Evolutionary conservation across 352 stramenopile species (phyloP).

Genomic region (Phytophthora vignae): DNA sequence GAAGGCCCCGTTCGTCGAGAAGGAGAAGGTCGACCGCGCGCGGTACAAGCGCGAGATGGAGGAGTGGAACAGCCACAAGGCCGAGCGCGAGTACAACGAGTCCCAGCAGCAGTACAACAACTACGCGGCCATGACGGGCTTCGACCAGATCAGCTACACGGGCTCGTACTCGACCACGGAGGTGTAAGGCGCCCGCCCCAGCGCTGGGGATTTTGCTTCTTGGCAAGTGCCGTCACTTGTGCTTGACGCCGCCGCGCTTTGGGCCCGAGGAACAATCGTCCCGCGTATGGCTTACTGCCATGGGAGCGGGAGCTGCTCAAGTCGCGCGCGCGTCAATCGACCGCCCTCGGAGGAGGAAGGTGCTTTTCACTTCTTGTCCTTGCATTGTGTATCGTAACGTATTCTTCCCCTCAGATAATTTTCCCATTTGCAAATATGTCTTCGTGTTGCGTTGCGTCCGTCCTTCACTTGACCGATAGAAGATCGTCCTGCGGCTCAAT

Average conservation of each 20-base stretch:
- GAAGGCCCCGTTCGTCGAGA: conserved; percentile 92
- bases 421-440: no score
- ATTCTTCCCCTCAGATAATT: conserved; percentile 36
- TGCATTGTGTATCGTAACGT: conserved; percentile 46
- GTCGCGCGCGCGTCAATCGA: conserved; percentile 3
- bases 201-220: conserved; percentile 9
- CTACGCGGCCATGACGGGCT: conserved; percentile 83
- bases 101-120: conserved; percentile 85
- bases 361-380: conserved; percentile 39
- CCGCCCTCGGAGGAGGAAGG: conserved; percentile 27
- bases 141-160: conserved; percentile 82
- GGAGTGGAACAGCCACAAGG: conserved; percentile 90
- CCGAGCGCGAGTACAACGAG: conserved; percentile 84
- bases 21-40: conserved; percentile 91
- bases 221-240: not conserved
- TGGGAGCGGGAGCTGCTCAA: conserved; percentile 3
- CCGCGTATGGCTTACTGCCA: not conserved
- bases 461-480: no score
- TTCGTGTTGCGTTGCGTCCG: no score
- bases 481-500: not conserved
- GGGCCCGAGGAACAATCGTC: not conserved
- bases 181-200: conserved; percentile 42
- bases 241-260: not conserved
- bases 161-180: conserved; percentile 78
- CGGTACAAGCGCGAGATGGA: conserved; percentile 96